phyloP scores from a whole-genome alignment of 2,329 filamentous ascomycete species.

The Fusarium sulawesiense region DNA sequence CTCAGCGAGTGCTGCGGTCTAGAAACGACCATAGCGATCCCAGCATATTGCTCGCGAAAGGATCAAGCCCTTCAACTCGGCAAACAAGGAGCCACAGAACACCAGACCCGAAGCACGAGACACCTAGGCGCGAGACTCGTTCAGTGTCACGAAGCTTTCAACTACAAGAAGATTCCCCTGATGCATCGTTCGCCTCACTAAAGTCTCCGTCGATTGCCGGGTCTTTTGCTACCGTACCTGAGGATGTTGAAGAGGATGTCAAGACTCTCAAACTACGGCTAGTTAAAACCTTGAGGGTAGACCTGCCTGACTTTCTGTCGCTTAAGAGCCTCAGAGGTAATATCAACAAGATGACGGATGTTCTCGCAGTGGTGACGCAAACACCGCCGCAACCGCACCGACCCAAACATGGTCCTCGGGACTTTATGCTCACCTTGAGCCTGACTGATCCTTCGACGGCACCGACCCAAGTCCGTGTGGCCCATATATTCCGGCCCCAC shows the following conservation, averaged over 20 bases:
- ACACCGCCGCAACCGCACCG: conserved; percentile 63
- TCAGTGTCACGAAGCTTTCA: conserved; percentile 37
- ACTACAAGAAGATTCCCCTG: conserved; percentile 38
- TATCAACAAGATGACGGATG: conserved; percentile 62
- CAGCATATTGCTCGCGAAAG: conserved; percentile 45
- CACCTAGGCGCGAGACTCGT: conserved; percentile 42
- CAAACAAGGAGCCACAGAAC: conserved; percentile 39
- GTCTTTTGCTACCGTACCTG: conserved; percentile 35
- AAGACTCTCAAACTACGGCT: conserved; percentile 60
- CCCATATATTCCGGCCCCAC: conserved; percentile 69
- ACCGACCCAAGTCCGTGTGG: conserved; percentile 62
- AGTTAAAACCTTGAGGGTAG: conserved; percentile 58
- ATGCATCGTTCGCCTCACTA: conserved; percentile 34
- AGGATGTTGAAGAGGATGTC: conserved; percentile 46
- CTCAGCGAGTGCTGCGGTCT: conserved; percentile 47
- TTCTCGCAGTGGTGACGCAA: conserved; percentile 66
- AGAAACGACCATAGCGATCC: conserved; percentile 40
- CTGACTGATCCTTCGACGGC: conserved; percentile 67
- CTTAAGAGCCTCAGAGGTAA: conserved; percentile 65
- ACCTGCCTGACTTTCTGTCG: conserved; percentile 63
- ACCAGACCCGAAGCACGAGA: conserved; percentile 39
- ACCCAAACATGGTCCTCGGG: conserved; percentile 67
- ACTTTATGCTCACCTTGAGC: conserved; percentile 69
- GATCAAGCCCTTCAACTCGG: conserved; percentile 36
- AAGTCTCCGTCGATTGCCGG: conserved; percentile 48